Evolutionary conservation across 208 protist species (phyloP), one percentile per base, ranked within the genome.

Genomic region (Trypanosoma caninum): DNA sequence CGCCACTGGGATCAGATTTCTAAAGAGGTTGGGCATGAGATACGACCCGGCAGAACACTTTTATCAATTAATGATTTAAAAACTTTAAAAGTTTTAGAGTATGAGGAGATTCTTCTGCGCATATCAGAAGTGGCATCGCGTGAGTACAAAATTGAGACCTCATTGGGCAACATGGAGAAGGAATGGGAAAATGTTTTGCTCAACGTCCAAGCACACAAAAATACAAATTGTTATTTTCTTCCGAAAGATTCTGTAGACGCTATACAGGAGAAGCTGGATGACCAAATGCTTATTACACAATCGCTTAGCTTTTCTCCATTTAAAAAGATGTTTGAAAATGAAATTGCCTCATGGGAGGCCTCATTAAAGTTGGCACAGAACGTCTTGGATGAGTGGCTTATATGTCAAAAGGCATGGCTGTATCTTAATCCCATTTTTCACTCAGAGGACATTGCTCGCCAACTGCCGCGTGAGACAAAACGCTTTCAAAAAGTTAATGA

Each of bases 341-440:
- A 96, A 40, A 97, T 98, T 60, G 56, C 37, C 3, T 64, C 74
- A 16, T 98, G 96, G 96, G 97, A 98, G 59, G 57, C 59, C 10
- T 86, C 87, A 41, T 76, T 99, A 22, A 89, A 88, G 59, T 58
- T 87, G 1, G 81, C 97, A 30, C 89, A 96, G 47, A 78, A 90
- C 64, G 94, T 98, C 18, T 67, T 99, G 23, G 96, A 98, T 53
- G 92, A 95, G 67, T 98, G 96, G 95, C 72, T 98, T 25, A 60
- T 73, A 41, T 97, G 91, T 68, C 97, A 99, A 74, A 88, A 93
- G 65, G 82, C 90, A 30, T 99, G 97, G 96, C 80, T 99, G 34
- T 98, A 98, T 65, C 74, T 99, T 16, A 94, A 98, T 66, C 97
- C 97, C 58, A 99, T 99, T 67, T 99, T 99, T 62, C 84, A 92